Evolutionary conservation across 2,329 filamentous ascomycete species (phyloP), one percentile per base, ranked within the genome.

Genomic region (Aureobasidium sp.): DNA sequence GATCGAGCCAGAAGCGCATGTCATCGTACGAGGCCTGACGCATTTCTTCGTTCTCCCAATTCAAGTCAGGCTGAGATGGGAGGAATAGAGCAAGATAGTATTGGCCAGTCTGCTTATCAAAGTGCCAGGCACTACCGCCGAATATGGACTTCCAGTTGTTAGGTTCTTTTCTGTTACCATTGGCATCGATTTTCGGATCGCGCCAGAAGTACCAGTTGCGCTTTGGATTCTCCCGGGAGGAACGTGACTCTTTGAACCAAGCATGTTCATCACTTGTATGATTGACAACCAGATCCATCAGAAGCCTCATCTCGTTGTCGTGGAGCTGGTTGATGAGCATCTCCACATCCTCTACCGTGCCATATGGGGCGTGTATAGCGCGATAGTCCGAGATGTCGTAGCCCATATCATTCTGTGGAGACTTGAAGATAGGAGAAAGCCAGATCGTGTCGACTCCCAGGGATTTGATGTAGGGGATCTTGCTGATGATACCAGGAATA

Each of bases 31-130:
- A 89, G 2, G 92, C 93, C 53, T 87, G 80, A 20, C 92, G 86
- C 0, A 91, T 87, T 13, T 86, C 87, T 0, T 84, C 83, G 66
- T 91, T 92, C 73, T 95, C 91, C 92, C 93, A 96, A 78, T 96
- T 96, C n/a, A 96, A 83, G 71, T 96, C 93, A 0, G 93, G 93
- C 75, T 95, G 93, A 69, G 93, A 88, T 7, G 86, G 86, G 9
- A 90, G 89, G 76, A 93, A 97, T 15, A 96, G 84, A 68, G 92
- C 89, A 0, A 95, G 86, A 72, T 93, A 95, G 76, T 93, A 95
- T 77, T 95, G 91, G 55, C 85, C 83, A 0, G 91, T 93, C n/a
- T 78, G 75, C 69, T 92, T 88, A 71, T 94, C 92, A 81, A 88
- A 95, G 67, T 89, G 82, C 92, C 91, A 93, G 0, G 85, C 84